A percentile compares a stretch with the other conserved stretches of the same genome.
Evolutionary conservation across 2,329 filamentous ascomycete genomes (phyloP).

Genomic region (Grosmannia huntii): DNA sequence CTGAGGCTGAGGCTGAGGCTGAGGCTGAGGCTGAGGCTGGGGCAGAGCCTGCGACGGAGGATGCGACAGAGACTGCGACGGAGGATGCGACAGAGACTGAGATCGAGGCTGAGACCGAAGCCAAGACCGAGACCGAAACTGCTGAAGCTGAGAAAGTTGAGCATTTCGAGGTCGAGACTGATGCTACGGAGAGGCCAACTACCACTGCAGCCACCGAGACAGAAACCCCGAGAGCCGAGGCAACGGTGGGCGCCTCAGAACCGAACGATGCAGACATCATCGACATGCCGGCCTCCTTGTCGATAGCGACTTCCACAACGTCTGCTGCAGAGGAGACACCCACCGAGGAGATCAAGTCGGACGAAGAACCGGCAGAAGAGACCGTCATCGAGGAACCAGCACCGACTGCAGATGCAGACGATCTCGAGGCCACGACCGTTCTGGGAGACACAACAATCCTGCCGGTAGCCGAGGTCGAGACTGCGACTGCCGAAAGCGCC

Average conservation of each 20-base stretch:
- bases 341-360: not conserved
- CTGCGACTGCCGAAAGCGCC: too few relatives aligned
- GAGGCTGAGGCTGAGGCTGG: not conserved
- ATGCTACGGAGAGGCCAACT: not conserved
- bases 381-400: not conserved
- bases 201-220: not conserved
- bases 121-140: constrained; percentile 19
- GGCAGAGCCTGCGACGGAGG: constrained; percentile 9
- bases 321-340: not conserved
- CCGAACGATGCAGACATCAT: not conserved
- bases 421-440: not conserved
- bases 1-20: not conserved
- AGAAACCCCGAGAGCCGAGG: not conserved
- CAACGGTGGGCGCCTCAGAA: not conserved
- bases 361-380: not conserved
- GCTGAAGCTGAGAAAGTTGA: constrained; percentile 8
- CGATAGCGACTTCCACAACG: not conserved
- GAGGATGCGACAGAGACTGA: too few relatives aligned
- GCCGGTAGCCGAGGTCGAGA: too few relatives aligned
- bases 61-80: not conserved
- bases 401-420: not conserved
- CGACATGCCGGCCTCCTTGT: not conserved
- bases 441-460: too few relatives aligned
- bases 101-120: too few relatives aligned
- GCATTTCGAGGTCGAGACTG: constrained; percentile 3